Percentiles rank a stretch among this genome's conserved stretches.
phyloP scores from a whole-genome alignment of 768 basidiomycete species.

The Amanita brunnescens region DNA sequence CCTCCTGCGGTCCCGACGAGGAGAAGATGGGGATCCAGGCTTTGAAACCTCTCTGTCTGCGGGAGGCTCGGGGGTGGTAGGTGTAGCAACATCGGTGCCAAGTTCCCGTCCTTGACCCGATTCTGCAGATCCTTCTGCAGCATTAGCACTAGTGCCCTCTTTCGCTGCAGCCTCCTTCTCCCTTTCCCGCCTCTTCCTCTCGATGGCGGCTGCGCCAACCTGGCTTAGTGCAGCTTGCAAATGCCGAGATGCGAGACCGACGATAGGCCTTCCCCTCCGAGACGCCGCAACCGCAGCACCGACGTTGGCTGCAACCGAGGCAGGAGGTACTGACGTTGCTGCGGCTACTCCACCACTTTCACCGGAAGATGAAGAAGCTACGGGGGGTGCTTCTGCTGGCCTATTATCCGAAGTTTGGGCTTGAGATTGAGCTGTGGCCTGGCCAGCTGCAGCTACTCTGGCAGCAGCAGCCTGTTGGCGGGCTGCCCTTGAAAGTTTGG shows the following conservation, averaged over 20 bases:
- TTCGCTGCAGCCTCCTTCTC: constrained; percentile 15
- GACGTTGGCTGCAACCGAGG: constrained; percentile 14
- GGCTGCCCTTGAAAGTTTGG: not conserved
- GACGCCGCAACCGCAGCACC: constrained; percentile 13
- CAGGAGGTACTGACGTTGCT: constrained; percentile 9
- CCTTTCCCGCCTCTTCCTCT: constrained; percentile 17
- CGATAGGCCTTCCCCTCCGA: constrained; percentile 45
- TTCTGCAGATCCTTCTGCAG: constrained; percentile 1
- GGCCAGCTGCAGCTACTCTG: constrained; percentile 9
- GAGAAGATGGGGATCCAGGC: not conserved
- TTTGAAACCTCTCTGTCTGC: not conserved
- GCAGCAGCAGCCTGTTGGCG: constrained; percentile 3
- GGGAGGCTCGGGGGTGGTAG: not conserved
- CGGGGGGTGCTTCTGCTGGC: constrained; percentile 4
- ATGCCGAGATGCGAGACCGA: constrained; percentile 57
- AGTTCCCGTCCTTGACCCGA: constrained; percentile 14
- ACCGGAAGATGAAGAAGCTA: constrained; percentile 9
- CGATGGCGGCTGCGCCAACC: constrained; percentile 39
- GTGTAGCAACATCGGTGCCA: not conserved
- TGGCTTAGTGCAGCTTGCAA: constrained; percentile 68
- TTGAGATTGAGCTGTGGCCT: constrained; percentile 1
- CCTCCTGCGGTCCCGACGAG: constrained; percentile 1
- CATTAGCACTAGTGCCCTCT: not conserved
- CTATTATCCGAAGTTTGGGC: constrained; percentile 1
- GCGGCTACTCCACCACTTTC: constrained; percentile 1